Evolutionary conservation across 345 rosid species (phyloP).

Genomic region (Linum trigynum): DNA sequence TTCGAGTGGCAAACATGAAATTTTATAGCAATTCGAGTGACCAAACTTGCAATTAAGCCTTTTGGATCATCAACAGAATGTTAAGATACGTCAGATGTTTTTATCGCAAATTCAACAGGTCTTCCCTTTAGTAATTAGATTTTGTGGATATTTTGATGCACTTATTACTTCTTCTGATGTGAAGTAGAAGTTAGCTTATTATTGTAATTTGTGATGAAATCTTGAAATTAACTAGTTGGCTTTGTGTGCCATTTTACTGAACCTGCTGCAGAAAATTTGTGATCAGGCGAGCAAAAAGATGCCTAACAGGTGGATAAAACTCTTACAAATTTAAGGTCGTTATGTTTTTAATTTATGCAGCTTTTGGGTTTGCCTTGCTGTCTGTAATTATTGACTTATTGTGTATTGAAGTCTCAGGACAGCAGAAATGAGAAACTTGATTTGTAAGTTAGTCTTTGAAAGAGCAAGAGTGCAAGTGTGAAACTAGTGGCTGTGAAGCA

Average conservation of each 20-base stretch:
- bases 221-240: constrained; percentile 5
- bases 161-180: constrained; percentile 12
- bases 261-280: constrained; percentile 31
- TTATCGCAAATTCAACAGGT: constrained; percentile 68
- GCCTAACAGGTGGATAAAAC: constrained; percentile 41
- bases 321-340: constrained; percentile 10
- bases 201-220: neutral
- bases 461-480: constrained; percentile 42
- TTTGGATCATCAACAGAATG: constrained; percentile 43
- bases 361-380: constrained; percentile 9
- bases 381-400: constrained; percentile 13
- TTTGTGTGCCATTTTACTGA: constrained; percentile 18
- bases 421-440: constrained; percentile 41
- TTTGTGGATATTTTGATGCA: neutral
- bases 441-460: constrained; percentile 50
- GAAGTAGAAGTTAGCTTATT: neutral
- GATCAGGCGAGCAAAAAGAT: constrained; percentile 27
- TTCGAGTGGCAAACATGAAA: no score
- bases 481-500: constrained; percentile 40
- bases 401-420: constrained; percentile 39
- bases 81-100: constrained; percentile 39
- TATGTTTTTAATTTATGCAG: neutral
- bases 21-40: no score
- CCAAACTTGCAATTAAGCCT: no score
- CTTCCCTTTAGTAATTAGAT: constrained; percentile 15